These are phyloP conservation scores for Tilletia horrida DNA, from an alignment of 1,284 basidiomycete species.

Conservation along the genomic window DNA sequence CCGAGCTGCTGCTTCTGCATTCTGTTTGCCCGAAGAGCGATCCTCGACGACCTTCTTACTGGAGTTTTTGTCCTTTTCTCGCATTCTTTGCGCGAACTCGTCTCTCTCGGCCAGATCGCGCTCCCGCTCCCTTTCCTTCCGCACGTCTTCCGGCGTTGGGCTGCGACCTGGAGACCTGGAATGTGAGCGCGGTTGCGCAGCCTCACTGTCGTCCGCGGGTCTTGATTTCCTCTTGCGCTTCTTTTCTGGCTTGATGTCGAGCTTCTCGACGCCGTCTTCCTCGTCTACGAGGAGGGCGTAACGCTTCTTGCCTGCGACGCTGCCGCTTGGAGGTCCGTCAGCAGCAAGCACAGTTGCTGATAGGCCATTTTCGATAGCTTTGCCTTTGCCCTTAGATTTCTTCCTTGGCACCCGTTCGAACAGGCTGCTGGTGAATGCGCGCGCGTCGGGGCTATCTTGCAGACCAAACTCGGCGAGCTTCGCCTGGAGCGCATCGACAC, in stretches of 20 bases:
- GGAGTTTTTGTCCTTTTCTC: slow-evolving; percentile 74
- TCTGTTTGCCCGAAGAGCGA: slow-evolving; percentile 62
- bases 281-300: slow-evolving; percentile 43
- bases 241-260: slow-evolving; percentile 44
- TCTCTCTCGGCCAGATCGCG: slow-evolving; percentile 83
- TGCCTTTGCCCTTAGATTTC: background rate
- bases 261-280: slow-evolving; percentile 30
- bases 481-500: slow-evolving; percentile 71
- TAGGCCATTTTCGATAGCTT: background rate
- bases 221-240: slow-evolving; percentile 62
- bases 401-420: slow-evolving; percentile 62
- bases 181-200: background rate
- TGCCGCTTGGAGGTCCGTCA: background rate
- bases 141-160: slow-evolving; percentile 62
- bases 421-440: slow-evolving; percentile 74
- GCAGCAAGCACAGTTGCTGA: background rate
- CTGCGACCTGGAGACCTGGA: slow-evolving; percentile 8
- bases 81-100: slow-evolving; percentile 84
- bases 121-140: slow-evolving; percentile 70
- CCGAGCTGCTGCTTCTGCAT: slow-evolving; percentile 72
- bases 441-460: slow-evolving; percentile 72
- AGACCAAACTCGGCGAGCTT: slow-evolving; percentile 74
- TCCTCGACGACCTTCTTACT: slow-evolving; percentile 92
- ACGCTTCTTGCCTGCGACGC: slow-evolving; percentile 32
- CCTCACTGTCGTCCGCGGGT: slow-evolving; percentile 48